Evolutionary conservation across 1,284 basidiomycete genomes (phyloP).

Genomic region (Apiotrichum veenhuisii): DNA sequence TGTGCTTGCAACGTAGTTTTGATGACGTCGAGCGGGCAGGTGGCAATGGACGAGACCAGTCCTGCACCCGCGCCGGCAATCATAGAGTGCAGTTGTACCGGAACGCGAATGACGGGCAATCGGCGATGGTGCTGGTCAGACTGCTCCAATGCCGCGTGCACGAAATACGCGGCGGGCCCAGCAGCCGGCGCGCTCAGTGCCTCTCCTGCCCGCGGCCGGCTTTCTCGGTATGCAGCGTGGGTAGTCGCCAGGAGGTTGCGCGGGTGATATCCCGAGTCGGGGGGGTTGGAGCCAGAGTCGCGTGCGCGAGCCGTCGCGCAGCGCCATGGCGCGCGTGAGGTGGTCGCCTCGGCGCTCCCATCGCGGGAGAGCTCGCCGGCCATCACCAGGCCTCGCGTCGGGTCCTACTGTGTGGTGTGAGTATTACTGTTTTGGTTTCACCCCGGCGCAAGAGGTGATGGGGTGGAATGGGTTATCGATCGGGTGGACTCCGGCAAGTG

Average conservation of each 20-base stretch:
- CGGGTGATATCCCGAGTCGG: neutral
- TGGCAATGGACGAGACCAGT: constrained; percentile 86
- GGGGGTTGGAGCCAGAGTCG: no score
- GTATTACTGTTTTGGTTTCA: no score
- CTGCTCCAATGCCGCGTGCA: neutral
- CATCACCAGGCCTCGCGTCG: constrained; percentile 4
- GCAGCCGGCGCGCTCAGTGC: neutral
- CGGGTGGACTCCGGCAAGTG: no score
- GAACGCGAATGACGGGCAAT: constrained; percentile 20
- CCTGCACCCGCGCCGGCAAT: constrained; percentile 61
- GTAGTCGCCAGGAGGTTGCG: neutral
- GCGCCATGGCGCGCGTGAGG: constrained; percentile 13
- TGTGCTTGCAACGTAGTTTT: constrained; percentile 97
- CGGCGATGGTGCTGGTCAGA: neutral
- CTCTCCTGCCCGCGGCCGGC: neutral
- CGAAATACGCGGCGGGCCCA: neutral
- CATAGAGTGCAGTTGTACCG: constrained; percentile 48
- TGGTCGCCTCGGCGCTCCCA: constrained; percentile 31
- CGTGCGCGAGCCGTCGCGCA: neutral
- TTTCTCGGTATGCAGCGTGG: neutral
- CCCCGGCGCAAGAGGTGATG: no score
- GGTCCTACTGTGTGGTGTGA: neutral
- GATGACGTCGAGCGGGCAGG: constrained; percentile 94
- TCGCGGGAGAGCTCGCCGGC: constrained; percentile 25
- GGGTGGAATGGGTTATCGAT: neutral